These are phyloP conservation scores for Phanerochaete carnosa DNA, from an alignment of 768 basidiomycete genomes.

Conservation along the genomic window DNA sequence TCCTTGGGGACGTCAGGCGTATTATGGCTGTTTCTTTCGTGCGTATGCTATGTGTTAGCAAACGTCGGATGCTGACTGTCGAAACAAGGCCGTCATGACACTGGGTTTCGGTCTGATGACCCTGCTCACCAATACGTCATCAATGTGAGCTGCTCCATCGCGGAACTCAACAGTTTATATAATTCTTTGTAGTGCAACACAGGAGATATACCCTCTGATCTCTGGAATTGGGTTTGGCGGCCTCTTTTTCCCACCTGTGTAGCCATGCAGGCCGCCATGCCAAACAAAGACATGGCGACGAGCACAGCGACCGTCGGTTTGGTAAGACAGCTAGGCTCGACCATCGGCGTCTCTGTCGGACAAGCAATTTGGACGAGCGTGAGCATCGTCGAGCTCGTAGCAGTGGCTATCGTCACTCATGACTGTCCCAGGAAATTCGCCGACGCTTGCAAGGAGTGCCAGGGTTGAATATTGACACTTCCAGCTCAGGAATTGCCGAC, in stretches of 20 bases:
- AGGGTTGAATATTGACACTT: conserved; percentile 13
- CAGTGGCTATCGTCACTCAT: not conserved
- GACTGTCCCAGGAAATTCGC: not conserved
- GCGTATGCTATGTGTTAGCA: not conserved
- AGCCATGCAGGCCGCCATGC: conserved; percentile 43
- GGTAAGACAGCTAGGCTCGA: conserved; percentile 18
- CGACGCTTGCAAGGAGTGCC: not conserved
- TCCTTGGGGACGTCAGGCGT: conserved; percentile 29
- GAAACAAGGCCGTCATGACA: conserved; percentile 25
- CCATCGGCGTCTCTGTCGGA: conserved; percentile 26
- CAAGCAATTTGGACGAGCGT: conserved; percentile 21
- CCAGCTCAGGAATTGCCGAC: conserved; percentile 19
- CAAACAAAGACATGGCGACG: conserved; percentile 40
- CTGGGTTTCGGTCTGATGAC: conserved; percentile 36
- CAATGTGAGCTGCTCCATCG: conserved; percentile 16
- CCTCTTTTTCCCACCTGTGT: conserved; percentile 25
- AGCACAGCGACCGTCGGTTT: conserved; percentile 35
- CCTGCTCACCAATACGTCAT: conserved; percentile 30
- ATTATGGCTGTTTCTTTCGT: conserved; percentile 27
- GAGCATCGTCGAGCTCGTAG: not conserved
- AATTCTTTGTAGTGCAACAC: conserved; percentile 20
- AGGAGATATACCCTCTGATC: conserved; percentile 32
- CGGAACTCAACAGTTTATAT: not conserved
- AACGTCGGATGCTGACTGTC: not conserved
- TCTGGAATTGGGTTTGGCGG: conserved; percentile 32